Evolutionary conservation across 768 basidiomycete genomes (phyloP), one percentile per base, ranked within the genome.

Genomic region (Pleurotus cornucopiae): DNA sequence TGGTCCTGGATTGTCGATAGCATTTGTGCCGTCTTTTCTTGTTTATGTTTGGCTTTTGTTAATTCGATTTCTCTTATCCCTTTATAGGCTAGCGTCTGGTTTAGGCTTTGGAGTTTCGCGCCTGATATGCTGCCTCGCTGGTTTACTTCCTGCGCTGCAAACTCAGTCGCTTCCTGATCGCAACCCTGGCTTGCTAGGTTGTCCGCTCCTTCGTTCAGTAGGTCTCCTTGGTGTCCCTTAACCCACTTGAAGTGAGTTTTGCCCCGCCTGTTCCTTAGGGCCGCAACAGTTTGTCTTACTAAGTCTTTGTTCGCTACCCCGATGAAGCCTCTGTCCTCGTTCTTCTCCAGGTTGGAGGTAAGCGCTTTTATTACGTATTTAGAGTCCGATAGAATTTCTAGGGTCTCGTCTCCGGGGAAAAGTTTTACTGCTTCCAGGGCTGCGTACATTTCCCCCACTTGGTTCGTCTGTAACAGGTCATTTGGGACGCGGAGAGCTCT

Each of bases 291-390:
- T 0, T 56, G 55, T 12, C 45, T 12, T 34, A 62, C 56, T 1
- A 67, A 16, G 0, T 54, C 5, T 0, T 12, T 46, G 37, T 74
- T 71, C 2, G 34, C 13, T 0, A 62, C 43, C 0, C 37, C 44
- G 0, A 66, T 64, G 61, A 61, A 76, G 0, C 72, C 70, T 1
- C n/a, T 12, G 39, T 73, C 63, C 37, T 74, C 69, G 61, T 64
- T 62, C 2, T 46, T 46, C 0, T 39, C 7, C 1, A 64, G 51
- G 39, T 66, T 40, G 18, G 53, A 56, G 0, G 64, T 70, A 0
- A 70, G 34, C 0, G 51, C 65, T 6, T 67, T 55, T 5, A 68
- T 60, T 1, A 55, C 57, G 21, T 66, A 57, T 55, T 57, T 49
- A 0, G 67, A 70, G 61, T 71, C 65, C 4, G 49, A 65, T 2